Conservation (phyloP, 768 basidiomycete genomes). For the Amanita rubescens region DNA sequence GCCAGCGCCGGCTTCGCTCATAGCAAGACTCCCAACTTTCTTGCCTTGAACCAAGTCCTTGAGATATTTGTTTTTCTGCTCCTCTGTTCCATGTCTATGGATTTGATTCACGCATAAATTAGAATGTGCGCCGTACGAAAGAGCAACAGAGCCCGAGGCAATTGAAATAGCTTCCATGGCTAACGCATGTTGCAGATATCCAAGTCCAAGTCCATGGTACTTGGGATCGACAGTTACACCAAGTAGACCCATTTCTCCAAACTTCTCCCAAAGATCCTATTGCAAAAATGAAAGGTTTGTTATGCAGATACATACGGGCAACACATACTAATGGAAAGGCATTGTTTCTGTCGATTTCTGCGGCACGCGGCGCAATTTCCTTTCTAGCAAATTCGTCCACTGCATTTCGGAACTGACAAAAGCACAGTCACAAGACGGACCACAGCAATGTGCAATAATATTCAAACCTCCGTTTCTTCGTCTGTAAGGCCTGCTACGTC, state of each 20-base stretch:
- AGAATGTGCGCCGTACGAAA: conserved; percentile 90
- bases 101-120: conserved; percentile 88
- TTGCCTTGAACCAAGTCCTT: conserved; percentile 72
- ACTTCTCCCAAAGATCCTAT: conserved; percentile 82
- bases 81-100: conserved; percentile 73
- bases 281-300: background rate
- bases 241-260: conserved; percentile 89
- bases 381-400: conserved; percentile 73
- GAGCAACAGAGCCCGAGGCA: conserved; percentile 86
- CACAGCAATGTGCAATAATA: background rate
- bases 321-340: conserved; percentile 58
- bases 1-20: conserved; percentile 90
- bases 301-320: conserved; percentile 4
- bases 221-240: conserved; percentile 77
- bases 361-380: conserved; percentile 81
- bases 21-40: conserved; percentile 86
- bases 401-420: conserved; percentile 67
- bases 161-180: conserved; percentile 93
- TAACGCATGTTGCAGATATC: conserved; percentile 82
- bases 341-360: conserved; percentile 81
- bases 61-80: conserved; percentile 81
- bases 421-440: conserved; percentile 3
- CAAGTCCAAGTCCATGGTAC: conserved; percentile 77
- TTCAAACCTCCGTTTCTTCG: conserved; percentile 69
- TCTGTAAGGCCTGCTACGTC: conserved; percentile 72